Evolutionary conservation across 1,284 basidiomycete species (phyloP), one percentile per base, ranked within the genome.

Genomic region (Porogramme epimiltina): DNA sequence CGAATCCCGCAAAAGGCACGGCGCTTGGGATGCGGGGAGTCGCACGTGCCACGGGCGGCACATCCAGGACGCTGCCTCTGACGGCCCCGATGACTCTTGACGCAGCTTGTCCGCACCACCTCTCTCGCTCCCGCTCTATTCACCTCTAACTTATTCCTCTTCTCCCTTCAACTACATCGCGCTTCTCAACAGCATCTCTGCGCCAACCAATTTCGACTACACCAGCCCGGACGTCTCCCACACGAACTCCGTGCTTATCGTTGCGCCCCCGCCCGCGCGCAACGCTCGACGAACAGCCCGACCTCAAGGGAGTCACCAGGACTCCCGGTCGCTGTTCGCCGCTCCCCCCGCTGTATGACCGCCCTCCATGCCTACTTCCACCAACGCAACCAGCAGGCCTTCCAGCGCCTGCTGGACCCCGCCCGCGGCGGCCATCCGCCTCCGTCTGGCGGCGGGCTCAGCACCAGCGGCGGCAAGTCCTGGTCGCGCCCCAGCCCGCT

Each of bases 321-420:
- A 54, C 61, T 64, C 59, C 59, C 34, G n/a, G 34, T 60, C 61
- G 60, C 53, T 50, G 58, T 60, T 59, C 53, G 55, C 36, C 39
- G 53, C 47, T 25, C 19, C 49, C 58, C 52, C 49, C 47, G 34
- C 54, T 59, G 81, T 67, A 89, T 89, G 87, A 88, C 76, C 77
- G 75, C 80, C 71, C 87, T 93, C 74, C 91, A 93, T 90, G 87
- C 79, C 53, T 80, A 88, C 71, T 91, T 89, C 67, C 69, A 78
- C 69, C 81, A 87, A 71, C 80, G 85, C 65, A 85, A 91, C 71
- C 81, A 89, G 72, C 87, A 88, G 73, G 87, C 82, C 52, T 93
- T 94, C 72, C 85, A 90, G 68, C 87, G 88, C 65, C 79, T 89
- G 70, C 82, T 93, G 66, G 87, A 91, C 62, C 62, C 74, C 63